Conservation (phyloP, 441 rosid genomes). For the Croton setiger region DNA sequence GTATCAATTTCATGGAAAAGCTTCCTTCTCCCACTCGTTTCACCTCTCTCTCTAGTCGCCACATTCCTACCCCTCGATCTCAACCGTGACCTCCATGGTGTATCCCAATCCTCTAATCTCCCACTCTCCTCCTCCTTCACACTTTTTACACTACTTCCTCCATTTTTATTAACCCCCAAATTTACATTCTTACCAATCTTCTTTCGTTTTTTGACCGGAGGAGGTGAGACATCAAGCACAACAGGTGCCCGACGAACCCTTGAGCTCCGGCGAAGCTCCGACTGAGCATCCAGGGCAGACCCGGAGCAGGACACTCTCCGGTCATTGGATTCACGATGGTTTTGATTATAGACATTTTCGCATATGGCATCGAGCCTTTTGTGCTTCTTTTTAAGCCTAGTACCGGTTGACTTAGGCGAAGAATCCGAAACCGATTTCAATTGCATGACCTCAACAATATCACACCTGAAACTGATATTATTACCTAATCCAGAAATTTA, state of each 20-base stretch:
- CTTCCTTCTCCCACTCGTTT: conserved; percentile 42
- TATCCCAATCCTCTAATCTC: conserved; percentile 29
- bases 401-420: conserved; percentile 40
- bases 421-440: conserved; percentile 46
- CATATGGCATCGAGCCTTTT: conserved; percentile 92
- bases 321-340: conserved; percentile 48
- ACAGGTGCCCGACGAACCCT: conserved; percentile 66
- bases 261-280: conserved; percentile 75
- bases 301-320: conserved; percentile 22
- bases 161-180: conserved; percentile 24
- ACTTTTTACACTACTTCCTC: conserved; percentile 20
- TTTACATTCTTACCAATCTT: conserved; percentile 34
- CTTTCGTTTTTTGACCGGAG: conserved; percentile 60
- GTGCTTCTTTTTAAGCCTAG: conserved; percentile 73
- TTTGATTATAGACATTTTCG: conserved; percentile 66
- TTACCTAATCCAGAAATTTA: not conserved
- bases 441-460: conserved; percentile 50
- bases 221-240: conserved; percentile 78
- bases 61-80: conserved; percentile 49
- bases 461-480: not conserved
- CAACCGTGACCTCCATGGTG: conserved; percentile 63
- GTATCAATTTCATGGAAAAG: conserved; percentile 35
- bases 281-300: conserved; percentile 25
- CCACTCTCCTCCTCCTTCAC: conserved; percentile 31
- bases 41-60: conserved; percentile 25